Conservation (phyloP, 495 filamentous ascomycete species). For the Tirmania nivea region DNA sequence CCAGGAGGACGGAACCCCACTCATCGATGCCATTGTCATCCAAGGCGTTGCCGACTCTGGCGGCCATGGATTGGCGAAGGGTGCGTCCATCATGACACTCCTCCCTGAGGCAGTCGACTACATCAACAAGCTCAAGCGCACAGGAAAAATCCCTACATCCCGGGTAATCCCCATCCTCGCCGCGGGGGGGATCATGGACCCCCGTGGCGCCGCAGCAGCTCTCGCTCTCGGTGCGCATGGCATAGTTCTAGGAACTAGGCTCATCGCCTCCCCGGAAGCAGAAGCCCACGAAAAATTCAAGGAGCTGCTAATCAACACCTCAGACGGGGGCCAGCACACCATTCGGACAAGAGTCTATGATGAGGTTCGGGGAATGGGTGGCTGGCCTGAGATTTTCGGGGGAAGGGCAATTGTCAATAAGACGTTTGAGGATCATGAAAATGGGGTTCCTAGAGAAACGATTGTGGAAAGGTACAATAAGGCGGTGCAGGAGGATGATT, state of each 20-base stretch:
- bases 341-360: conserved; percentile 50
- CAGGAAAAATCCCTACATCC: neutral
- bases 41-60: conserved; percentile 50
- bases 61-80: conserved; percentile 40
- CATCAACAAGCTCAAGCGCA: conserved; percentile 19
- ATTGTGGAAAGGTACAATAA: conserved; percentile 38
- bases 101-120: conserved; percentile 38
- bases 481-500: conserved; percentile 31
- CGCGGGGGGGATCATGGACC: conserved; percentile 52
- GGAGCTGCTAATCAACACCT: conserved; percentile 35
- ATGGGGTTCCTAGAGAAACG: conserved; percentile 34
- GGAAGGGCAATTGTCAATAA: conserved; percentile 40
- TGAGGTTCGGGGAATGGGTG: conserved; percentile 39
- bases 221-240: conserved; percentile 45
- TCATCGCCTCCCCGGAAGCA: conserved; percentile 27
- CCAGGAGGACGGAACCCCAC: neutral
- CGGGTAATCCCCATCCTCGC: conserved; percentile 37
- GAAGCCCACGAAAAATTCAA: conserved; percentile 37
- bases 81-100: conserved; percentile 34
- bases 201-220: conserved; percentile 39
- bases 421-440: conserved; percentile 35
- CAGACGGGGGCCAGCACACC: conserved; percentile 42
- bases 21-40: conserved; percentile 40
- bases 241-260: conserved; percentile 48
- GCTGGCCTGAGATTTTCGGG: conserved; percentile 45